phyloP scores from a whole-genome alignment of 805 yeast species.

The Candida endomychidarum region DNA sequence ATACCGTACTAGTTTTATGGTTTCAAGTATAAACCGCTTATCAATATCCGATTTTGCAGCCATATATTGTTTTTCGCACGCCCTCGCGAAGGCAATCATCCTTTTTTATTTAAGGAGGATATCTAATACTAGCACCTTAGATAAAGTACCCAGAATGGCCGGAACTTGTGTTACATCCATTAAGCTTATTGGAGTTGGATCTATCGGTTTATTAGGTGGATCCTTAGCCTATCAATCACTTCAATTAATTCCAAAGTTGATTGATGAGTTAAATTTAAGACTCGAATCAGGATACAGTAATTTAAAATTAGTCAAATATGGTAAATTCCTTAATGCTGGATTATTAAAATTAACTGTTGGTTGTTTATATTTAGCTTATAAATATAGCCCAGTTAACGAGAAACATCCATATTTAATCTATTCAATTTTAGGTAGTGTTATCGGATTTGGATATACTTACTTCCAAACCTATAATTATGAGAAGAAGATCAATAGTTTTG shows the following conservation, averaged over 20 bases:
- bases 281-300: constrained; percentile 17
- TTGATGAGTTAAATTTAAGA: constrained; percentile 18
- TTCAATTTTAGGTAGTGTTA: constrained; percentile 54
- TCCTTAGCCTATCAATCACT: constrained; percentile 44
- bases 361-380: constrained; percentile 56
- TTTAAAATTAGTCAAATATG: constrained; percentile 21
- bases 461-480: constrained; percentile 20
- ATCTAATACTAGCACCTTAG: not conserved
- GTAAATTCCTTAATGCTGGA: constrained; percentile 24
- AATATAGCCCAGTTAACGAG: constrained; percentile 51
- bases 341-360: constrained; percentile 51
- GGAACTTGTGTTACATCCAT: constrained; percentile 45
- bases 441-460: constrained; percentile 30
- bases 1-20: not conserved
- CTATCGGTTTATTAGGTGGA: constrained; percentile 66
- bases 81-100: constrained; percentile 15
- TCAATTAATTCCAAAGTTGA: constrained; percentile 30
- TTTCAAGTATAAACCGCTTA: not conserved
- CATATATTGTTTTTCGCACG: not conserved
- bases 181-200: constrained; percentile 63
- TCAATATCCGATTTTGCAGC: not conserved
- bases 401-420: constrained; percentile 76
- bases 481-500: constrained; percentile 13
- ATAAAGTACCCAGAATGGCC: constrained; percentile 11
- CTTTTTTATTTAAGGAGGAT: constrained; percentile 10